These are phyloP conservation scores for Cladophialophora immunda DNA, from an alignment of 2,329 filamentous ascomycete species.

Conservation along the genomic window DNA sequence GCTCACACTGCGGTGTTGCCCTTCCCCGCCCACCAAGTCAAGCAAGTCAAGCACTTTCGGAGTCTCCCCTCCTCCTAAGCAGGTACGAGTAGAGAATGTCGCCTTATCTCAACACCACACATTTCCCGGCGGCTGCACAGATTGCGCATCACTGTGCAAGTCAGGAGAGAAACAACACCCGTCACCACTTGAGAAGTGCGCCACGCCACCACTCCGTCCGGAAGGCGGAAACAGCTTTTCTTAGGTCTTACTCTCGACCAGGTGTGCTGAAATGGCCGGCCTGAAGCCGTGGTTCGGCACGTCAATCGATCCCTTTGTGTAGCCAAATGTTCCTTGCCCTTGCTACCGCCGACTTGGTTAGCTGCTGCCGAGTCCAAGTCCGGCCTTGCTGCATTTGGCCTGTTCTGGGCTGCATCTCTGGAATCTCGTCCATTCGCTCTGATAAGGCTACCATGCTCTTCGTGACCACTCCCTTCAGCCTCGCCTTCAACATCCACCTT, in stretches of 20 bases:
- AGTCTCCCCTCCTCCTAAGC: neutral
- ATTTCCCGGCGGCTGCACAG: conserved; percentile 1
- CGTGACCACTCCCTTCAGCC: neutral
- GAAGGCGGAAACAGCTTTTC: neutral
- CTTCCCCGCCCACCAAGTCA: neutral
- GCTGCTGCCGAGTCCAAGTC: neutral
- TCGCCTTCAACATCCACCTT: neutral
- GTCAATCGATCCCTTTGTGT: neutral
- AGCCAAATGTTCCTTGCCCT: conserved; percentile 4
- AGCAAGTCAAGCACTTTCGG: neutral
- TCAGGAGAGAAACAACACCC: neutral
- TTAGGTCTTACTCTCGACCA: conserved; percentile 6
- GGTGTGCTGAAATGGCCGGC: neutral
- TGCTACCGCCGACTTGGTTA: neutral
- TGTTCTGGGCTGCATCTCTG: neutral
- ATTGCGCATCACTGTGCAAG: neutral
- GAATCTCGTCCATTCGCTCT: neutral
- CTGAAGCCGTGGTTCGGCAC: neutral
- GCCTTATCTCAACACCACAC: neutral
- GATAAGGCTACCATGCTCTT: neutral
- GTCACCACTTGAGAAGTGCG: neutral
- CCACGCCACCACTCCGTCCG: neutral
- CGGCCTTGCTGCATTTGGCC: neutral
- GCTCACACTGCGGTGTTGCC: neutral
- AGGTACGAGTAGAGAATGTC: too few relatives aligned